Conservation (phyloP, 352 stramenopile genomes). For the Phytophthora pini region DNA sequence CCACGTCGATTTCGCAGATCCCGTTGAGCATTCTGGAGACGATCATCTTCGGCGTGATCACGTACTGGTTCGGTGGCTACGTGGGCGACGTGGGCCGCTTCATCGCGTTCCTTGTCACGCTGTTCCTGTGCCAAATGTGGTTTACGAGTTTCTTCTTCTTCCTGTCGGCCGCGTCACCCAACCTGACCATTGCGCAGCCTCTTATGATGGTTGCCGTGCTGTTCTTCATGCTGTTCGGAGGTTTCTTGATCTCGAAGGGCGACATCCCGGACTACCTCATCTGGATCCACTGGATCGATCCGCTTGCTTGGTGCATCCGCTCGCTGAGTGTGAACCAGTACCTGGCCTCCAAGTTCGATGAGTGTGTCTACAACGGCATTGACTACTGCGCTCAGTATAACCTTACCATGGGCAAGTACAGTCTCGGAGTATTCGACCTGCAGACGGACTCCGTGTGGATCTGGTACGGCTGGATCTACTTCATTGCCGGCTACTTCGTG, state of each 20-base stretch:
- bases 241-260: slow-evolving; percentile 66
- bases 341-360: slow-evolving; percentile 43
- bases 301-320: slow-evolving; percentile 70
- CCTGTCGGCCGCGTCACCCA: slow-evolving; percentile 53
- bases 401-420: slow-evolving; percentile 48
- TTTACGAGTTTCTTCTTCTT: slow-evolving; percentile 82
- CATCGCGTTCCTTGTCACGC: slow-evolving; percentile 62
- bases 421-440: slow-evolving; percentile 57
- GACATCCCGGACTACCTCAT: slow-evolving; percentile 67
- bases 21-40: slow-evolving; percentile 73
- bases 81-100: slow-evolving; percentile 47
- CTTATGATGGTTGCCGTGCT: slow-evolving; percentile 68
- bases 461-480: slow-evolving; percentile 60
- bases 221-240: slow-evolving; percentile 74
- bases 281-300: slow-evolving; percentile 87
- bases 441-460: slow-evolving; percentile 54
- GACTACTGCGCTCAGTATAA: slow-evolving; percentile 57
- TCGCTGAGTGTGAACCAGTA: slow-evolving; percentile 71
- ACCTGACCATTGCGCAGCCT: slow-evolving; percentile 63
- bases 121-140: slow-evolving; percentile 76
- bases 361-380: slow-evolving; percentile 51
- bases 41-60: slow-evolving; percentile 79
- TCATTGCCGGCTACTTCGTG: slow-evolving; percentile 37
- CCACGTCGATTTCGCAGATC: slow-evolving; percentile 51
- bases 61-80: slow-evolving; percentile 92